Evolutionary conservation across 176 grass and related monocot species (phyloP), one percentile per base, ranked within the genome.

Genomic region (Themeda triandra): DNA sequence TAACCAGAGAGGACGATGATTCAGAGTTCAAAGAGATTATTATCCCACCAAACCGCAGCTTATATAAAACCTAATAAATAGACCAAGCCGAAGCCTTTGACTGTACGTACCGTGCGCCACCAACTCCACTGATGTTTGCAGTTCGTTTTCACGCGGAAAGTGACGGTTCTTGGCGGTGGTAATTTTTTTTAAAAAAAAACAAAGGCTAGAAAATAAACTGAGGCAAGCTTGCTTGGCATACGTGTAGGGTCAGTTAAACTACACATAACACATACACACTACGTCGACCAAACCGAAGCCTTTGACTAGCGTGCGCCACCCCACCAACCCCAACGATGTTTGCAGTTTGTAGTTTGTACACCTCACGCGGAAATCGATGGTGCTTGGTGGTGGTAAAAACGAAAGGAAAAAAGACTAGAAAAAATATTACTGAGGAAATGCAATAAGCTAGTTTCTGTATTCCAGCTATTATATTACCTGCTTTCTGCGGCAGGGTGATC

Each of bases 401-500:
- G 8, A 40, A 40, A 40, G 10, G 5, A n/a, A 3, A 37, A 40
- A 40, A 40, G 39, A 40, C 28, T 31, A 33, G 19, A 21, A 18
- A n/a, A 36, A 12, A 18, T 13, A 36, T 5, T 73, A 8, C 45
- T 66, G 14, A 5, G 31, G 13, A 6, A 28, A 37, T 35, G n/a
- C n/a, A n/a, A n/a, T 35, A 0, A 36, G 42, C 49, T 30, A 44
- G 76, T 29, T 45, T 64, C 0, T 33, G 0, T 25, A 17, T 21
- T 14, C 0, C 5, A 13, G 6, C n/a, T n/a, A 1, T 0, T 49
- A 4, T 33, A 23, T 19, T 19, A 89, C 89, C 89, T 79, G 89
- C 89, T 90, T 83, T 90, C 37, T 80, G 75, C 18, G 89, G 89
- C 60, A 90, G 67, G 13, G 80, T 31, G 67, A 90, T 90, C 89